A percentile compares a stretch with the other conserved stretches of the same genome.
Conservation (phyloP, 2,329 filamentous ascomycete genomes). For the Fusarium sp. region DNA sequence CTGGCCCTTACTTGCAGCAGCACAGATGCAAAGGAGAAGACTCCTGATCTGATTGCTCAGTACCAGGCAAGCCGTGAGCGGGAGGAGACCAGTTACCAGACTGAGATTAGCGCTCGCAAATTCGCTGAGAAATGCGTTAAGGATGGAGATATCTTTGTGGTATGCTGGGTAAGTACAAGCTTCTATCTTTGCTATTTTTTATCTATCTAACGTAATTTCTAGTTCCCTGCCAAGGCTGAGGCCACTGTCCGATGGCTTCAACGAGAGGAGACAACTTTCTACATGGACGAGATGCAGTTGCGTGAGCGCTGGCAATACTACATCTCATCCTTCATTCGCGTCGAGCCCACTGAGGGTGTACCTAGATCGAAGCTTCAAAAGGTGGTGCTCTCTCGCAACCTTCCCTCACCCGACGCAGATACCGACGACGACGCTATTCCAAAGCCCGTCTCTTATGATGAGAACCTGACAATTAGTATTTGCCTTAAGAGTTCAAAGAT, state of each 20-base stretch:
- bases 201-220: constrained; percentile 55
- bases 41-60: constrained; percentile 87
- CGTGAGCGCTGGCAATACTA: constrained; percentile 95
- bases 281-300: constrained; percentile 88
- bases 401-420: constrained; percentile 73
- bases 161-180: constrained; percentile 83
- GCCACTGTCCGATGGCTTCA: constrained; percentile 80
- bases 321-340: constrained; percentile 89
- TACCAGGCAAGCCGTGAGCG: constrained; percentile 87
- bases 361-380: constrained; percentile 75
- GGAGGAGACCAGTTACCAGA: constrained; percentile 89
- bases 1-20: constrained; percentile 88
- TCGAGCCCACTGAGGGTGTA: constrained; percentile 89
- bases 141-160: constrained; percentile 91
- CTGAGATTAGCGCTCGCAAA: constrained; percentile 91
- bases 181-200: constrained; percentile 5
- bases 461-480: constrained; percentile 80
- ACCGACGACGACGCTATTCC: constrained; percentile 75
- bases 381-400: constrained; percentile 79
- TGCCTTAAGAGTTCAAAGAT: constrained; percentile 85
- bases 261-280: constrained; percentile 82
- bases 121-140: constrained; percentile 94
- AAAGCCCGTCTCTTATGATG: constrained; percentile 73
- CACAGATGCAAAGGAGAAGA: constrained; percentile 92
- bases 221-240: constrained; percentile 78